A percentile compares a stretch with the other conserved stretches of the same genome.
Conservation (phyloP, 2,329 filamentous ascomycete species). For the Fusarium buxicola region DNA sequence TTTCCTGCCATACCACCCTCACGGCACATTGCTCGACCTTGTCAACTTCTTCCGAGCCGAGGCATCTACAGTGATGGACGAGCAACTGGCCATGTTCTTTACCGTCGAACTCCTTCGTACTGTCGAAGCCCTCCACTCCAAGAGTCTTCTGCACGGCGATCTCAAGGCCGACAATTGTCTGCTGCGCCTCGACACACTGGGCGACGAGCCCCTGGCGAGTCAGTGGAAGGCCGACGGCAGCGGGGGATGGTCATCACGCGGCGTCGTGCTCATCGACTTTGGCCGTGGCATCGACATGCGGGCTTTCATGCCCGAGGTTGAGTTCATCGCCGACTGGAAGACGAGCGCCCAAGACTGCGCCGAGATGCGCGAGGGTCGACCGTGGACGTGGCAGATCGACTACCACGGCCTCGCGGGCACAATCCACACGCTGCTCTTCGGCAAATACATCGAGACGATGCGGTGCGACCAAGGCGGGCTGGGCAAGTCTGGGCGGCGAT, state of each 20-base stretch:
- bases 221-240: slow-evolving; percentile 80
- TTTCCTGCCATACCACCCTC: slow-evolving; percentile 85
- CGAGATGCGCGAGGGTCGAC: slow-evolving; percentile 92
- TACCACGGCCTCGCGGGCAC: slow-evolving; percentile 93
- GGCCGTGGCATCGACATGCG: slow-evolving; percentile 95
- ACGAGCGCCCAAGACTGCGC: slow-evolving; percentile 88
- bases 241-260: slow-evolving; percentile 83
- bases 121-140: slow-evolving; percentile 85
- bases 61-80: slow-evolving; percentile 82
- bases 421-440: slow-evolving; percentile 89
- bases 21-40: slow-evolving; percentile 94
- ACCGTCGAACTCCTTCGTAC: slow-evolving; percentile 90
- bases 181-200: slow-evolving; percentile 76
- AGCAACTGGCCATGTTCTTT: slow-evolving; percentile 95
- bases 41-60: slow-evolving; percentile 87
- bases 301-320: slow-evolving; percentile 77
- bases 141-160: slow-evolving; percentile 88
- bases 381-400: slow-evolving; percentile 98
- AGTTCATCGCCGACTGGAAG: slow-evolving; percentile 96
- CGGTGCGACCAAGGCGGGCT: slow-evolving; percentile 66
- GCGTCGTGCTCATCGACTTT: slow-evolving; percentile 91
- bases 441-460: slow-evolving; percentile 90
- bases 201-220: slow-evolving; percentile 61
- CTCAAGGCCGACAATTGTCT: slow-evolving; percentile 97
- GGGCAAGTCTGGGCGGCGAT: slow-evolving; percentile 73